These are phyloP conservation scores for Acidiella bohemica DNA, from an alignment of 495 filamentous ascomycete species.

Conservation along the genomic window DNA sequence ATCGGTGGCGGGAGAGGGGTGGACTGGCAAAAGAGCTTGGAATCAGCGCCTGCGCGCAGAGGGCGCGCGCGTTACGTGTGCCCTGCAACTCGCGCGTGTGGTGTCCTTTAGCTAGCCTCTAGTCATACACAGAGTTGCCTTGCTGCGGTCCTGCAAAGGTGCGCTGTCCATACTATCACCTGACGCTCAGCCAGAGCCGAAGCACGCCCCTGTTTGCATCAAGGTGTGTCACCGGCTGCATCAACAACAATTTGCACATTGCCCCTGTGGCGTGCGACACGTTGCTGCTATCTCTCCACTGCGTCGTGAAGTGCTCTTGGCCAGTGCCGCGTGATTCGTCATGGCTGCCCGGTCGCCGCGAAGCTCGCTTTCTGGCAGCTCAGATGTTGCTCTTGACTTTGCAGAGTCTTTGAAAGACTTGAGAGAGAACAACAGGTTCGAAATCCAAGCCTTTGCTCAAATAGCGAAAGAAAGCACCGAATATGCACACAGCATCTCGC, in stretches of 20 bases:
- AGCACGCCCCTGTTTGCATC: no score
- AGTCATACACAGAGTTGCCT: conserved; percentile 16
- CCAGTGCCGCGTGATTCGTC: conserved; percentile 28
- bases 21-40: conserved; percentile 14
- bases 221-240: no score
- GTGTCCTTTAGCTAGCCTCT: conserved; percentile 18
- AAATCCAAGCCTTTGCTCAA: conserved; percentile 89
- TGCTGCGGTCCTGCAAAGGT: conserved; percentile 3
- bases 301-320: conserved; percentile 4
- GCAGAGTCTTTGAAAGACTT: conserved; percentile 84
- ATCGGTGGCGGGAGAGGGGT: conserved; percentile 5
- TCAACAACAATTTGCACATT: no score
- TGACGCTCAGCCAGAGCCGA: no score
- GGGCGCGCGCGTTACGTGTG: no score
- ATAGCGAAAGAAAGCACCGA: conserved; percentile 95
- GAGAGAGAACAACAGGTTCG: conserved; percentile 71
- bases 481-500: conserved; percentile 81
- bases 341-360: conserved; percentile 42
- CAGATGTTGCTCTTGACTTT: conserved; percentile 90
- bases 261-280: no score
- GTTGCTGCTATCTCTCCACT: no score
- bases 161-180: no score
- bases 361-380: conserved; percentile 16
- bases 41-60: no score
- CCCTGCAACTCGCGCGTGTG: no score